phyloP scores from a whole-genome alignment of 768 basidiomycete genomes.

The Hortiboletus campestris region DNA sequence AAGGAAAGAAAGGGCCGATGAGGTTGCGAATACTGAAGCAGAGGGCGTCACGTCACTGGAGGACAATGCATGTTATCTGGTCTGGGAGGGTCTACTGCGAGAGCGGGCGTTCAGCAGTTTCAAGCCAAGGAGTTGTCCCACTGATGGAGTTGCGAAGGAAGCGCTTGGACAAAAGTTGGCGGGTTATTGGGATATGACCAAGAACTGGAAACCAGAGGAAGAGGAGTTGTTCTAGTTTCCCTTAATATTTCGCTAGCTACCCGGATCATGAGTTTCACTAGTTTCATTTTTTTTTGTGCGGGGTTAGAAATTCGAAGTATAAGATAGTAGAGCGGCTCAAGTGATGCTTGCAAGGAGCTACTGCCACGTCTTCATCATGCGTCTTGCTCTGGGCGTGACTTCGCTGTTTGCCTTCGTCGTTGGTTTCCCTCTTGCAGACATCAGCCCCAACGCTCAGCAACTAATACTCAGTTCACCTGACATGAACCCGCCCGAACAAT shows the following conservation, averaged over 20 bases:
- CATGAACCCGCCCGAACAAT: neutral
- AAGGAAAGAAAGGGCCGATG: constrained; percentile 36
- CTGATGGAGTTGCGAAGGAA: constrained; percentile 84
- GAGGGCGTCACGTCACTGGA: constrained; percentile 51
- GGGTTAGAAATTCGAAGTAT: constrained; percentile 1
- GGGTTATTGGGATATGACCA: constrained; percentile 93
- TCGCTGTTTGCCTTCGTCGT: constrained; percentile 1
- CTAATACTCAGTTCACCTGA: neutral
- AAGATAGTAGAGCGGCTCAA: neutral
- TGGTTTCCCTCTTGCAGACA: neutral
- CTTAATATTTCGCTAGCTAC: neutral
- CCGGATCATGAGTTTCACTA: neutral
- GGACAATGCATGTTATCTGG: constrained; percentile 83
- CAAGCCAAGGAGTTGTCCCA: constrained; percentile 78
- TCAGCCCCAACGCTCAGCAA: constrained; percentile 2
- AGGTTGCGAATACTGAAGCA: constrained; percentile 14
- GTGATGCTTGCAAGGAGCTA: neutral
- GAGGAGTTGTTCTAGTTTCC: constrained; percentile 61
- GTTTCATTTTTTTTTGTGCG: neutral
- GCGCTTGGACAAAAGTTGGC: constrained; percentile 79
- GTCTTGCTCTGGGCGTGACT: neutral
- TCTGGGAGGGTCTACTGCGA: constrained; percentile 90
- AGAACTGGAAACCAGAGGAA: constrained; percentile 84
- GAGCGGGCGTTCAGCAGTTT: constrained; percentile 81
- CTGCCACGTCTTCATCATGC: constrained; percentile 6